phyloP scores from a whole-genome alignment of 805 yeast species.

The Metschnikowia vanudenii region DNA sequence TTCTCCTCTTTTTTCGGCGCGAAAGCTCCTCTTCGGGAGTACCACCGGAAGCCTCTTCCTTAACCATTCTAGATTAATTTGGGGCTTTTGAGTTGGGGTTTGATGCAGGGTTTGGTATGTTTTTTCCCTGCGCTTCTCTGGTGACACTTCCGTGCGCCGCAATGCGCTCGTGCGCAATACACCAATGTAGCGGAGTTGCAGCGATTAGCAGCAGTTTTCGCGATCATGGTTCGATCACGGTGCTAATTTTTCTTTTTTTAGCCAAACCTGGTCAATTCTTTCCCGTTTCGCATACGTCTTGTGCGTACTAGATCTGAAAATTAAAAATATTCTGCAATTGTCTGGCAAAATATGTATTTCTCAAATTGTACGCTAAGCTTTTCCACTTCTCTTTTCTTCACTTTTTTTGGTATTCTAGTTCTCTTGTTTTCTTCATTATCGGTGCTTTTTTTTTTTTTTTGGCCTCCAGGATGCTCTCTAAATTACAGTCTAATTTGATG shows the following conservation, averaged over 20 bases:
- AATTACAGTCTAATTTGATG: no score
- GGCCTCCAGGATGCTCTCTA: no score
- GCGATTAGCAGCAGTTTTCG: not conserved
- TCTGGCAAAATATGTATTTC: no score
- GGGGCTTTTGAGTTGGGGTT: not conserved
- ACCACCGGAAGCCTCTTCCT: not conserved
- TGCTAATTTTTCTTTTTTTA: not conserved
- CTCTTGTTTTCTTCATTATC: no score
- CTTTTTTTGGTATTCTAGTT: no score
- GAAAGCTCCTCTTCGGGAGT: constrained; percentile 4
- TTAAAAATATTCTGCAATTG: no score
- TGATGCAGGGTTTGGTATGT: not conserved
- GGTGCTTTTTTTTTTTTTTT: no score
- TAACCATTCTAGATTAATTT: not conserved
- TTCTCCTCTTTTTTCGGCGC: constrained; percentile 14
- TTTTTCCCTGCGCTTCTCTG: not conserved
- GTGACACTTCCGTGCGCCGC: not conserved
- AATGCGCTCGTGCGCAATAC: not conserved
- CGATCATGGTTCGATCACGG: not conserved
- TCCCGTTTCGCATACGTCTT: not conserved
- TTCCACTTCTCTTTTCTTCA: no score
- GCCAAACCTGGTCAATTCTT: not conserved
- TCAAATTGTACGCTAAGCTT: no score
- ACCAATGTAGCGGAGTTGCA: not conserved
- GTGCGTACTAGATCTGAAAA: not conserved